Evolutionary conservation across 2,329 filamentous ascomycete genomes (phyloP).

Genomic region (Botrytis aclada): DNA sequence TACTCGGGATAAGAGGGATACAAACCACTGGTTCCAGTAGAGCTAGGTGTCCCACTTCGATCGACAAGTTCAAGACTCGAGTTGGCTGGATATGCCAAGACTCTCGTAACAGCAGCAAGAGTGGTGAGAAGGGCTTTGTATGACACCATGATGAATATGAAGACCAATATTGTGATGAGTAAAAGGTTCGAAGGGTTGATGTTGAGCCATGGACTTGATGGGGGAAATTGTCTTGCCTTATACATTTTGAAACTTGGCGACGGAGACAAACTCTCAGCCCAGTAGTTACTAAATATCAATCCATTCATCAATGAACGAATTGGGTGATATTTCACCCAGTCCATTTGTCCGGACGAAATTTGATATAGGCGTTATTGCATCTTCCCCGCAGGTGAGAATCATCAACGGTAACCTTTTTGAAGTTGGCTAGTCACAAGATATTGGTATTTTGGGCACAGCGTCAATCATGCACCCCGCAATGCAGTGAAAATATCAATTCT

Average conservation of each 20-base stretch:
- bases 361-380: background rate
- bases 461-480: background rate
- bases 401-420: background rate
- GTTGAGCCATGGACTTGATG: background rate
- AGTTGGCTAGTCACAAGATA: slow-evolving; percentile 3
- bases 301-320: background rate
- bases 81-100: slow-evolving; percentile 3
- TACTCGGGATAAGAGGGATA: background rate
- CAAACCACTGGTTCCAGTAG: slow-evolving; percentile 10
- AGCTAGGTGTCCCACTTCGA: slow-evolving; percentile 11
- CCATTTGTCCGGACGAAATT: background rate
- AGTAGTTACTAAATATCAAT: background rate
- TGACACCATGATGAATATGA: background rate
- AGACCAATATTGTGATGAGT: background rate
- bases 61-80: background rate
- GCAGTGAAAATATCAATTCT: background rate
- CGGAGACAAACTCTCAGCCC: background rate
- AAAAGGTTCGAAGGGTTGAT: background rate
- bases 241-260: background rate
- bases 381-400: background rate
- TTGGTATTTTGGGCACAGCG: background rate
- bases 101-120: background rate
- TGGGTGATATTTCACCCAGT: background rate
- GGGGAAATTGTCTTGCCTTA: background rate
- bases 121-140: background rate